phyloP scores from a whole-genome alignment of 139 green algal species.

The Micractinium conductrix region DNA sequence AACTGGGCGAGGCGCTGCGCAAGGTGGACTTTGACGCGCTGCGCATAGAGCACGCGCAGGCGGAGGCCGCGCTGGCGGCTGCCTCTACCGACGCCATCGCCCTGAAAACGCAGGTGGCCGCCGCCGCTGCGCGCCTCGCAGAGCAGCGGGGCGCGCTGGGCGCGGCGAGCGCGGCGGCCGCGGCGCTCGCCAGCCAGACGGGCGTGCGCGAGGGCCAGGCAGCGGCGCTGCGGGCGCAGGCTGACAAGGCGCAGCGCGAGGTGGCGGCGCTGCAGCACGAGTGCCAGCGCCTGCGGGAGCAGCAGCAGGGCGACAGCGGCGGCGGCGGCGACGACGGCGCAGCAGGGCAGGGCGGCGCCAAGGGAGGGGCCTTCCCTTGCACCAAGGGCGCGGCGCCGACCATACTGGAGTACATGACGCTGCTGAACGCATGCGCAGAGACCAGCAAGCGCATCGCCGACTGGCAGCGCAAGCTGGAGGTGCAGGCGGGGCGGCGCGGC shows the following conservation, averaged over 20 bases:
- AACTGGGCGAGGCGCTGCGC: conserved; percentile 74
- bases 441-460: conserved; percentile 70
- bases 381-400: conserved; percentile 53
- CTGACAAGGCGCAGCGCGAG: conserved; percentile 1
- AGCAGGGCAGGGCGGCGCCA: neutral
- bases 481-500: conserved; percentile 31
- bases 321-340: neutral
- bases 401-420: conserved; percentile 88
- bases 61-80: neutral
- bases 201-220: neutral
- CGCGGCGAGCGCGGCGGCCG: neutral
- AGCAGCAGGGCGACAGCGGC: neutral
- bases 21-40: conserved; percentile 92
- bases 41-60: conserved; percentile 84
- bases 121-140: conserved; percentile 4
- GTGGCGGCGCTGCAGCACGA: neutral
- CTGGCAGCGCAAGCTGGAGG: conserved; percentile 80
- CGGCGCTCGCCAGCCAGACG: neutral
- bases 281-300: neutral
- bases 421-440: conserved; percentile 75
- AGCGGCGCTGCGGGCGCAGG: neutral
- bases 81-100: neutral
- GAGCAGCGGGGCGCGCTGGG: neutral
- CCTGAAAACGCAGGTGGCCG: neutral
- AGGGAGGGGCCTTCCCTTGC: neutral